These are phyloP conservation scores for Coccomyxa sp. DNA, from an alignment of 139 green algal genomes.

Conservation along the genomic window DNA sequence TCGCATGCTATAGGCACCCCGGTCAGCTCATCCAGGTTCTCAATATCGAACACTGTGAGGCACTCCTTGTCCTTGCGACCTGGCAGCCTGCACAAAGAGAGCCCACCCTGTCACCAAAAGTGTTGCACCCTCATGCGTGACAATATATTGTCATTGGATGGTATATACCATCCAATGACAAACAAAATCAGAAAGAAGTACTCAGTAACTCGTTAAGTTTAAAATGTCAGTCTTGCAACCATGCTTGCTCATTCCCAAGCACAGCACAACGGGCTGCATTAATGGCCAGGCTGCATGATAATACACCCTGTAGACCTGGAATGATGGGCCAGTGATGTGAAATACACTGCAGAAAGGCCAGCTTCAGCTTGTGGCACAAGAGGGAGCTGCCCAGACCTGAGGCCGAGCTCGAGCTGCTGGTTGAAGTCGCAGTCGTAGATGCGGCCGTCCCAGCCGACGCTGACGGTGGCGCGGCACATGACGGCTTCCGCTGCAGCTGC, in stretches of 20 bases:
- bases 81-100: slow-evolving; percentile 4
- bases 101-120: neutral
- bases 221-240: neutral
- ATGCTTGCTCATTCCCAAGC: too few species aligned
- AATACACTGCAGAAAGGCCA: too few species aligned
- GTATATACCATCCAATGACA: neutral
- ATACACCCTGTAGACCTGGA: neutral
- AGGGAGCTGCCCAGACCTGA: slow-evolving; percentile 1
- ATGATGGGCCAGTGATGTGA: neutral
- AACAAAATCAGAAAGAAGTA: neutral
- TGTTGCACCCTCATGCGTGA: neutral
- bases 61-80: neutral
- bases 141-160: too few species aligned
- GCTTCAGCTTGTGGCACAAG: too few species aligned
- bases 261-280: too few species aligned
- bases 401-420: slow-evolving; percentile 87
- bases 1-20: slow-evolving; percentile 61
- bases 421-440: slow-evolving; percentile 99
- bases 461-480: slow-evolving; percentile 79
- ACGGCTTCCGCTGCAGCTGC: slow-evolving; percentile 56
- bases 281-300: too few species aligned
- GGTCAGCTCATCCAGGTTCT: slow-evolving; percentile 62
- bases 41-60: slow-evolving; percentile 81
- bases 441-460: slow-evolving; percentile 83
- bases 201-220: neutral